Conservation (phyloP, 2,329 filamentous ascomycete species). For the Alternaria triticina region DNA sequence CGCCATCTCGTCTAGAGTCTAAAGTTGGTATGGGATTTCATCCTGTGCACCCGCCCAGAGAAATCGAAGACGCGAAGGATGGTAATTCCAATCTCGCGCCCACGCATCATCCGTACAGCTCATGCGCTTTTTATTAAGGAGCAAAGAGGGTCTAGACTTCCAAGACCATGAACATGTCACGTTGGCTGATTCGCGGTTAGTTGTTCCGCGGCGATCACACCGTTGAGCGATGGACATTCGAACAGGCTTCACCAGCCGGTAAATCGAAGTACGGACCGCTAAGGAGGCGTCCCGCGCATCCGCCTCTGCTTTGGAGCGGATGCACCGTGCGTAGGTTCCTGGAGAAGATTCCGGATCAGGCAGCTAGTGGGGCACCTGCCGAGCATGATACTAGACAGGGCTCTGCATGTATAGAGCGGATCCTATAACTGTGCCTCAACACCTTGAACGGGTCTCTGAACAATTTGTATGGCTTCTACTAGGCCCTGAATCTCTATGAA, state of each 20-base stretch:
- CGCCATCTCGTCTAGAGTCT: background rate
- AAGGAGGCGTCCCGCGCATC: background rate
- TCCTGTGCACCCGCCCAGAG: background rate
- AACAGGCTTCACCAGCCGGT: background rate
- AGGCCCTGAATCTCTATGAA: background rate
- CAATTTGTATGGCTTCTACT: background rate
- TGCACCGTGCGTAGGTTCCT: background rate
- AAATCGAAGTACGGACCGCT: conserved; percentile 5
- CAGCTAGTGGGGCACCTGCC: conserved; percentile 6
- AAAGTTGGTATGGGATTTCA: background rate
- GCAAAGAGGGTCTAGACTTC: background rate
- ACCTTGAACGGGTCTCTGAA: background rate
- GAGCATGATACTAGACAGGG: background rate
- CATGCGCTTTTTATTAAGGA: background rate
- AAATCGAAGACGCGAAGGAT: conserved; percentile 2
- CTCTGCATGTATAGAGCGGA: background rate
- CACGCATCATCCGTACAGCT: background rate
- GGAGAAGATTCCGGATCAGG: background rate
- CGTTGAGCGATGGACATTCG: background rate
- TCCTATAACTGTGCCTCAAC: background rate
- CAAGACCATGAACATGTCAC: background rate
- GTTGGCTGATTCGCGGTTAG: background rate
- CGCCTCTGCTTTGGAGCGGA: background rate
- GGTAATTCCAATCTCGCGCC: background rate
- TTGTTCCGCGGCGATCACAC: background rate